These are phyloP conservation scores for Penicillium robsamsonii DNA, from an alignment of 495 filamentous ascomycete species.

Conservation along the genomic window DNA sequence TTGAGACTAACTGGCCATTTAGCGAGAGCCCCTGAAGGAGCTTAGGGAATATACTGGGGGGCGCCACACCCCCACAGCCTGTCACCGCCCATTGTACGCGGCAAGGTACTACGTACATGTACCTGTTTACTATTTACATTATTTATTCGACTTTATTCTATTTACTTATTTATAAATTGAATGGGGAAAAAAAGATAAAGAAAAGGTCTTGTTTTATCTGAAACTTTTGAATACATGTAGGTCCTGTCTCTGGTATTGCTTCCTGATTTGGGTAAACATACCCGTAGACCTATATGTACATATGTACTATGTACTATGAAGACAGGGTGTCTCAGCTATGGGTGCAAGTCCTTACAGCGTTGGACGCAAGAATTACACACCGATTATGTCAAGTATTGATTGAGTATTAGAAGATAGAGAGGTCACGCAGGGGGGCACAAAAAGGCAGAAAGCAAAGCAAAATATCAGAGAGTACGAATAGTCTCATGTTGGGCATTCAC, in stretches of 20 bases:
- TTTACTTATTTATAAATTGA: neutral
- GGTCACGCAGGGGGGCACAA: constrained; percentile 28
- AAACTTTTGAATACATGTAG: neutral
- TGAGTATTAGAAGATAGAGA: constrained; percentile 34
- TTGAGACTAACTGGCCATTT: constrained; percentile 36
- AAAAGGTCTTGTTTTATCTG: neutral
- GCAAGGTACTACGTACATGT: neutral
- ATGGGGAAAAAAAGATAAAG: neutral
- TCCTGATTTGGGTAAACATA: neutral
- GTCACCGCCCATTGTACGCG: constrained; percentile 23
- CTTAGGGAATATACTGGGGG: constrained; percentile 34
- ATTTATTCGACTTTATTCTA: neutral
- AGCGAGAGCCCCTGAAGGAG: constrained; percentile 48
- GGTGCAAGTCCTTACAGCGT: neutral
- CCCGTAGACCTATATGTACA: neutral
- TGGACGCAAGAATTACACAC: constrained; percentile 23
- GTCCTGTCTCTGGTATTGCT: neutral
- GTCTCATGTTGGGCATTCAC: constrained; percentile 24
- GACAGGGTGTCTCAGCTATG: neutral
- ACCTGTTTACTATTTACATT: neutral
- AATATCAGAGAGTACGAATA: constrained; percentile 27
- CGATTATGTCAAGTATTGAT: constrained; percentile 33
- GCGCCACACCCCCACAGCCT: constrained; percentile 39
- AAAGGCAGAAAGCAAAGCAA: constrained; percentile 35
- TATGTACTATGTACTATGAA: neutral